Percentiles rank a stretch among this genome's conserved stretches.
Evolutionary conservation across 805 yeast genomes (phyloP).

Genomic region (Cyberlindnera mississippiensis): DNA sequence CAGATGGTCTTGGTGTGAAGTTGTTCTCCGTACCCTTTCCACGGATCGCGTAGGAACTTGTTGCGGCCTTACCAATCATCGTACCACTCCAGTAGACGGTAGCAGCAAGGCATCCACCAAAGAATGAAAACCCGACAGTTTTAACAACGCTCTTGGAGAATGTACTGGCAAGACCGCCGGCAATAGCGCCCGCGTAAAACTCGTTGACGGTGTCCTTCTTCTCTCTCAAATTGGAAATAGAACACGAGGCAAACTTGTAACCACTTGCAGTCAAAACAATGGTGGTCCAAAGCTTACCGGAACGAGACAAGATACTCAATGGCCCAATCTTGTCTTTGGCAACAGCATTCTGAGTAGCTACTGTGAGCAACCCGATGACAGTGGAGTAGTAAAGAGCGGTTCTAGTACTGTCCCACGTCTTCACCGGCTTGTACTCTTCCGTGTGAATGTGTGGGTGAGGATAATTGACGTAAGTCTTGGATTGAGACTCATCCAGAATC

Average conservation of each 20-base stretch:
- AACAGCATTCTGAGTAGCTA: constrained; percentile 41
- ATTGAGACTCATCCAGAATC: neutral
- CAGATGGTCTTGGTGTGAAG: constrained; percentile 23
- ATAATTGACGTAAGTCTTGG: constrained; percentile 16
- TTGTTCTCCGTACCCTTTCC: constrained; percentile 27
- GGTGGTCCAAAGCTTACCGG: constrained; percentile 33
- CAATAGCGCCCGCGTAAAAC: constrained; percentile 43
- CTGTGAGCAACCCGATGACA: constrained; percentile 47
- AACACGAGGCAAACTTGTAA: constrained; percentile 37
- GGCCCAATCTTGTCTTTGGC: constrained; percentile 39
- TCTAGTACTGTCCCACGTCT: constrained; percentile 47
- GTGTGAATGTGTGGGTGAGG: constrained; percentile 22
- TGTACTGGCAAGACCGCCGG: constrained; percentile 40
- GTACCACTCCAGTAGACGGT: constrained; percentile 50
- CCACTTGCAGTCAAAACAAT: constrained; percentile 51
- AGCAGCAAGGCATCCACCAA: constrained; percentile 43
- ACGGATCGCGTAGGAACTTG: constrained; percentile 31
- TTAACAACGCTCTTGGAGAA: constrained; percentile 33
- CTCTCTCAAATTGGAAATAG: constrained; percentile 56
- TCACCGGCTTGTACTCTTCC: constrained; percentile 51
- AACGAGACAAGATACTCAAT: constrained; percentile 30
- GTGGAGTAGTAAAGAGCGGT: constrained; percentile 42
- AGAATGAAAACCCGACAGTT: constrained; percentile 43
- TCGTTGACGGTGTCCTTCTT: constrained; percentile 60
- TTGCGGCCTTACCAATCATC: constrained; percentile 31